These are phyloP conservation scores for Penicillium odoratum DNA, from an alignment of 495 filamentous ascomycete genomes.

Conservation along the genomic window DNA sequence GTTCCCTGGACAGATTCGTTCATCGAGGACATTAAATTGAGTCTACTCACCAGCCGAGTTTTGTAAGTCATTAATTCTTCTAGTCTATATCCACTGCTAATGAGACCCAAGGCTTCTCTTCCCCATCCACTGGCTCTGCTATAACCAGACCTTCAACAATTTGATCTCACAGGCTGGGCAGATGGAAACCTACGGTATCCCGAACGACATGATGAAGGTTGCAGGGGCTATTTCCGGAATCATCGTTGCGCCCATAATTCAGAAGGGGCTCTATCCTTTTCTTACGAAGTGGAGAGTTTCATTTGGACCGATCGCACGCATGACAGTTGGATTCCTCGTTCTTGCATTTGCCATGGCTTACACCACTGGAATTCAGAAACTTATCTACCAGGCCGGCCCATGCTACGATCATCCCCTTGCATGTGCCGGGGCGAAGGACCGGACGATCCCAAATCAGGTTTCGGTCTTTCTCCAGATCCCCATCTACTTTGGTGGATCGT, in stretches of 20 bases:
- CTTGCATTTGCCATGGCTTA: slow-evolving; percentile 48
- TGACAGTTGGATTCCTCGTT: slow-evolving; percentile 49
- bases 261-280: slow-evolving; percentile 45
- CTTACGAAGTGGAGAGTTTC: slow-evolving; percentile 37
- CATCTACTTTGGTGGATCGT: slow-evolving; percentile 54
- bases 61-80: slow-evolving; percentile 33
- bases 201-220: slow-evolving; percentile 17
- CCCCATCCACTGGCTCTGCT: slow-evolving; percentile 30
- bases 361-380: slow-evolving; percentile 46
- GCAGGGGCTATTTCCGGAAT: slow-evolving; percentile 29
- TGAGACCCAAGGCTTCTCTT: slow-evolving; percentile 18
- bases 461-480: slow-evolving; percentile 55
- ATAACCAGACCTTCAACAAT: slow-evolving; percentile 44
- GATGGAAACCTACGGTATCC: slow-evolving; percentile 42
- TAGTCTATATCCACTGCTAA: slow-evolving; percentile 1
- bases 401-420: slow-evolving; percentile 51
- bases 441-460: slow-evolving; percentile 39
- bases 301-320: slow-evolving; percentile 53
- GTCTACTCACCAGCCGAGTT: slow-evolving; percentile 34
- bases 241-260: slow-evolving; percentile 48
- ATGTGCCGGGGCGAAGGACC: slow-evolving; percentile 28
- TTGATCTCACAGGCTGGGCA: slow-evolving; percentile 56
- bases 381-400: slow-evolving; percentile 37
- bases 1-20: slow-evolving; percentile 41
- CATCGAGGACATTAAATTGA: slow-evolving; percentile 47